Percentiles rank a stretch among this genome's conserved stretches.
Evolutionary conservation across 2,329 filamentous ascomycete genomes (phyloP).

Genomic region (Venturia nashicola): DNA sequence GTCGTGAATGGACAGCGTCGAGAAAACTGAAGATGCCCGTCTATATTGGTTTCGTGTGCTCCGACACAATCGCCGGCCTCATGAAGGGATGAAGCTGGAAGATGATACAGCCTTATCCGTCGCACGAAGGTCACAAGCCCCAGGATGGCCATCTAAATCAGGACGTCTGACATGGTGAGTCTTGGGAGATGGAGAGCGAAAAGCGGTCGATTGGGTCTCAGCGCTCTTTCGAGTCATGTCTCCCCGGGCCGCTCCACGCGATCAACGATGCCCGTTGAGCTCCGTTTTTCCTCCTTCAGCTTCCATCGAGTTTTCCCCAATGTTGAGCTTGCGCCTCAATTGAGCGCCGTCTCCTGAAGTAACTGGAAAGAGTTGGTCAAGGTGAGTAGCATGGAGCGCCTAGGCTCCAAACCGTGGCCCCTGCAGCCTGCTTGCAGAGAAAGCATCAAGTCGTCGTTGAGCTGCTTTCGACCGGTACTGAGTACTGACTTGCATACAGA

Average conservation of each 20-base stretch:
- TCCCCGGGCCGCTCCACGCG: slow-evolving; percentile 1
- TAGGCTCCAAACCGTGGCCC: background rate
- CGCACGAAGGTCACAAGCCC: background rate
- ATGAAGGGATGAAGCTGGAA: background rate
- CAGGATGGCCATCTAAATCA: background rate
- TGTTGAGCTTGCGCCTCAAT: background rate
- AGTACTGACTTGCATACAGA: background rate
- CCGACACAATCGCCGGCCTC: background rate
- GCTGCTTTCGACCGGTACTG: background rate
- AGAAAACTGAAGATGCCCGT: background rate
- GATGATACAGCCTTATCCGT: background rate
- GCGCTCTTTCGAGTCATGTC: background rate
- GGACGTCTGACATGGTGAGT: background rate
- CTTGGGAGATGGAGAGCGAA: background rate
- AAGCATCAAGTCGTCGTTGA: background rate
- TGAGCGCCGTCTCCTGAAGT: background rate
- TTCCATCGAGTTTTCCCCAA: background rate
- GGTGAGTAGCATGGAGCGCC: background rate
- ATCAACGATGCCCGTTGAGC: background rate
- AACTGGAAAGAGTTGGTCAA: background rate
- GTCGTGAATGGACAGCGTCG: background rate
- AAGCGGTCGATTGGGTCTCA: background rate
- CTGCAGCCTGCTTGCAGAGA: background rate
- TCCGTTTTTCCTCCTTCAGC: background rate
- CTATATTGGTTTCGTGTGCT: background rate